Base-by-base conservation (phyloP, 2,329 filamentous ascomycete species). In the Lasiodiplodia citricola region DNA sequence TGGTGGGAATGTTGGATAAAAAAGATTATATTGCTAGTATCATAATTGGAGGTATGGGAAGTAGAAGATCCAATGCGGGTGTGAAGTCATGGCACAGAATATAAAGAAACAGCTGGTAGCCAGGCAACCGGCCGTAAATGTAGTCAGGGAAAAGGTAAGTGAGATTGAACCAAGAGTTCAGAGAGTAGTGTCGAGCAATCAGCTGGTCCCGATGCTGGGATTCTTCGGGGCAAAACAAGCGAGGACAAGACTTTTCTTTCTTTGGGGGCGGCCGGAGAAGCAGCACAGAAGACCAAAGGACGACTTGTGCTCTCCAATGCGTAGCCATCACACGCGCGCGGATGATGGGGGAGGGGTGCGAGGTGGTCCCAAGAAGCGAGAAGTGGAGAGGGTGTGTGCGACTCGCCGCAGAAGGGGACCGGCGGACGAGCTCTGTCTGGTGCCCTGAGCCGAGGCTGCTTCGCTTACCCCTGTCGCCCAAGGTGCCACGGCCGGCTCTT, bases 21-120 rank as follows among this genome's bases (percentile, higher is more conserved):
- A 25, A 57, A 57, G 60, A 52, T 64, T 64, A 64, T 64, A 52
- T 64, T 64, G 35, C 60, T 52, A 52, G 44, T 25, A 52, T 64
- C 60, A 64, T 64, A 47, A 54, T 64, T 38, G 60, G 60, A 28
- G 23, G 41, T 52, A 35, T 23, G 41, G 25, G 21, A 23, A 47
- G 57, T n/a, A 60, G 16, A 60, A 47, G 47, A 13, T 18, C 28
- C 31, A 37, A 37, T 64, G 38, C 60, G 44, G 23, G 31, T 25
- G 10, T 4, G 23, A 28, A 52, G 47, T 38, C 60, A 64, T 64
- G n/a, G 37, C 54, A 64, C 51, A 54, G 21, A 31, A 38, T 7
- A 23, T 25, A 16, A 41, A 47, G 57, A 23, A 21, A 6, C 25
- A 23, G 57, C 23, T 11, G 23, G 7, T 21, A 41, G 57, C 38